phyloP scores from a whole-genome alignment of 78 protist genomes.

The Dictyostelium purpureum region DNA sequence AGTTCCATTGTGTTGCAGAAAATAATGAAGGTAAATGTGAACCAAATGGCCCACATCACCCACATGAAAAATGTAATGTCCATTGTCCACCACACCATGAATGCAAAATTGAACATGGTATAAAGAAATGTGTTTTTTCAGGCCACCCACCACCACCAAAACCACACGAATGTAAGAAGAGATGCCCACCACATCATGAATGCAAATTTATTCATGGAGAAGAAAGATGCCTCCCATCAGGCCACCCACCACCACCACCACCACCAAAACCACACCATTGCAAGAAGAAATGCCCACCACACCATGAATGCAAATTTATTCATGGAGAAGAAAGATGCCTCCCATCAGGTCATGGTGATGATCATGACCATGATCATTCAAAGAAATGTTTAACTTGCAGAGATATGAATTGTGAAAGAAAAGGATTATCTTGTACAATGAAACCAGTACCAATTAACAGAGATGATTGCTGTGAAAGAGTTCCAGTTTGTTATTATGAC shows the following conservation, averaged over 20 bases:
- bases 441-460: not conserved
- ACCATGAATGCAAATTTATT: not conserved
- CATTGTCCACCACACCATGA: not conserved
- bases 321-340: not conserved
- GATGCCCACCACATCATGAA: constrained; percentile 20
- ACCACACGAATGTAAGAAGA: not conserved
- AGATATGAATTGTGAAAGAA: not conserved
- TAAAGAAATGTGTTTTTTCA: not conserved
- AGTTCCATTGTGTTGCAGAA: not conserved
- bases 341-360: not conserved
- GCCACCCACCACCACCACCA: not conserved
- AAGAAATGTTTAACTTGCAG: not conserved
- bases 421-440: not conserved
- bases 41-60: not conserved
- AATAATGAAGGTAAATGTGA: not conserved
- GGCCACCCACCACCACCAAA: not conserved
- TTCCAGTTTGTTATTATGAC: not conserved
- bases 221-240: not conserved
- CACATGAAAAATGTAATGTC: not conserved
- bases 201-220: not conserved
- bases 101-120: not conserved
- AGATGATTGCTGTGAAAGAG: constrained; percentile 10
- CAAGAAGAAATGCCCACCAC: not conserved
- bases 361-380: not conserved
- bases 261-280: constrained; percentile 6